Evolutionary conservation across 768 basidiomycete species (phyloP).

Genomic region (Psilocybe tampanensis): DNA sequence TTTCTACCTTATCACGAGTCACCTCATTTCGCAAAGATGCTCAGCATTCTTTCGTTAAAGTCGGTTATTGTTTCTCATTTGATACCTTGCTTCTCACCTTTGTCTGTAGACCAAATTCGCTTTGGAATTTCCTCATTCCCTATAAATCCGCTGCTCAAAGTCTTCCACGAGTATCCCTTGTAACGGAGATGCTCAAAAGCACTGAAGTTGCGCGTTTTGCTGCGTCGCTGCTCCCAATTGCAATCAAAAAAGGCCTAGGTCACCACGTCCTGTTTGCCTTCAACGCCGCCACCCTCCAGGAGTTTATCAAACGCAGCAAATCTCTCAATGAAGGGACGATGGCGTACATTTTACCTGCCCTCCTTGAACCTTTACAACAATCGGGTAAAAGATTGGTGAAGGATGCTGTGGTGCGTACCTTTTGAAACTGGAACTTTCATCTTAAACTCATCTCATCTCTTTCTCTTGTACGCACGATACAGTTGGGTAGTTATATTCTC

Average conservation of each 20-base stretch:
- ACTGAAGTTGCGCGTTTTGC: constrained; percentile 75
- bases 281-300: constrained; percentile 77
- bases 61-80: constrained; percentile 33
- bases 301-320: constrained; percentile 68
- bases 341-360: constrained; percentile 65
- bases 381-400: constrained; percentile 36
- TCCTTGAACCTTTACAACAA: constrained; percentile 58
- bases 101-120: constrained; percentile 52
- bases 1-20: constrained; percentile 97
- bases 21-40: constrained; percentile 91
- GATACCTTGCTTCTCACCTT: background rate
- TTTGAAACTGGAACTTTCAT: background rate
- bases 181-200: constrained; percentile 76
- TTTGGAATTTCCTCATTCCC: constrained; percentile 70
- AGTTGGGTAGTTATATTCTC: constrained; percentile 79
- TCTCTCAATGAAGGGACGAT: constrained; percentile 65
- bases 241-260: constrained; percentile 49
- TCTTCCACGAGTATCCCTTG: constrained; percentile 70
- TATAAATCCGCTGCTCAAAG: constrained; percentile 79
- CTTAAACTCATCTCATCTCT: background rate
- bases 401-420: constrained; percentile 55
- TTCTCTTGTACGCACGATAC: no score
- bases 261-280: constrained; percentile 82
- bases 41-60: constrained; percentile 82
- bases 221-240: constrained; percentile 60